Base-by-base conservation (phyloP, 768 basidiomycete genomes). In the Coprinellus micaceus region DNA sequence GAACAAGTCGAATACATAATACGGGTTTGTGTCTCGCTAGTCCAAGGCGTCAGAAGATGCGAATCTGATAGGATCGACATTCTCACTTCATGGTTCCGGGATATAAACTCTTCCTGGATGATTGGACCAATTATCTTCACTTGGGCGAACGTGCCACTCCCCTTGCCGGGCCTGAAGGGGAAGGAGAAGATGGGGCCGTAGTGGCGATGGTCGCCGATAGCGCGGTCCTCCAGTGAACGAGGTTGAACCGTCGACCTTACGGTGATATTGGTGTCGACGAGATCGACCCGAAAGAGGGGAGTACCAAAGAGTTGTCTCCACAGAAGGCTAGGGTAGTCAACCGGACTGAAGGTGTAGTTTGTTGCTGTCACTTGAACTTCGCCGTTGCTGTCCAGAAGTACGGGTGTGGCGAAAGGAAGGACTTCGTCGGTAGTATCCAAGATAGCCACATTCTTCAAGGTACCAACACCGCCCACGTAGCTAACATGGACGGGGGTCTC, bases 101-200 rank as follows among this genome's bases (percentile, higher is more conserved):
- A 65, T 36, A 78, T 61, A 64, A 76, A 84, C 54, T 77, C 73
- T 11, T 73, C 61, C 55, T 82, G 77, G 33, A 69, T 71, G 4
- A 87, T 61, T 15, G 77, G 67, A 13, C 84, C 84, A n/a, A 85
- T n/a, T 33, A 78, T 68, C 58, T 69, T 64, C 40, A 74, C 71
- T 54, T 66, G 63, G 0, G 77, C 64, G 65, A 82, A 73, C 49
- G 77, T 63, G 7, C 76, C 74, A 11, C 68, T 68, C 25, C 62
- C 64, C 54, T 67, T 62, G 2, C 61, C 58, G 28, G 33, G 50
- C 10, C 43, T 11, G 22, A 66, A 67, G 5, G 77, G 71, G 70
- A 81, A 79, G n/a, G 72, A 69, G 64, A 79, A 74, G 60, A 33
- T 13, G 13, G 33, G 33, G 6, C 13, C 33, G 33, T 33, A 6